Evolutionary conservation across 2,329 filamentous ascomycete genomes (phyloP).

Genomic region (Exophiala sp.): DNA sequence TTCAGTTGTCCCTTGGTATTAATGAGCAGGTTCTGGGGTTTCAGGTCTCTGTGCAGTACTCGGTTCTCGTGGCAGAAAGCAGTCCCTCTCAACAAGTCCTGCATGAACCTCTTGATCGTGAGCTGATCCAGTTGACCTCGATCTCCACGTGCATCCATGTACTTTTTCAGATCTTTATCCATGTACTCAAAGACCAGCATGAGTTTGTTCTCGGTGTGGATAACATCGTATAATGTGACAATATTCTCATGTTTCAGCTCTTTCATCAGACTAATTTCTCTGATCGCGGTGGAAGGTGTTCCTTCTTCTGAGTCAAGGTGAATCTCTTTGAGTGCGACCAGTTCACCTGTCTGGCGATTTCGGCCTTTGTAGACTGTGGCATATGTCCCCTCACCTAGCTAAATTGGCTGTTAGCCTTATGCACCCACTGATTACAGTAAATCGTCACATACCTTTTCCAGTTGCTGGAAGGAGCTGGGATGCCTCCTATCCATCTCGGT

Average conservation of each 20-base stretch:
- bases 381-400: conserved; percentile 96
- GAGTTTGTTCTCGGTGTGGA: conserved; percentile 98
- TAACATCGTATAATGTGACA: conserved; percentile 94
- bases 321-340: conserved; percentile 96
- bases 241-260: conserved; percentile 99
- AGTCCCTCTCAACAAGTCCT: conserved; percentile 90
- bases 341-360: conserved; percentile 93
- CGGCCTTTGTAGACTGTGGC: conserved; percentile 98
- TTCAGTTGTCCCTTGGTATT: conserved; percentile 84
- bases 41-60: conserved; percentile 88
- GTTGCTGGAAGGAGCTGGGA: conserved; percentile 96
- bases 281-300: conserved; percentile 93
- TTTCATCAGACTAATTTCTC: conserved; percentile 99
- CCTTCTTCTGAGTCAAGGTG: conserved; percentile 98
- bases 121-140: conserved; percentile 81
- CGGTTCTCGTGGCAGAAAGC: conserved; percentile 98
- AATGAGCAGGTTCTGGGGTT: conserved; percentile 87
- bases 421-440: background rate
- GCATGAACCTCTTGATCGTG: conserved; percentile 99
- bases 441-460: conserved; percentile 65
- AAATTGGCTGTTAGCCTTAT: conserved; percentile 30
- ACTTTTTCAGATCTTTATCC: conserved; percentile 97
- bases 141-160: conserved; percentile 93
- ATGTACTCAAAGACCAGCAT: conserved; percentile 99
- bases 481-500: conserved; percentile 80